These are phyloP conservation scores for Takakia lepidozioides DNA, from an alignment of 225 moss, liverwort and hornwort species.

Conservation along the genomic window DNA sequence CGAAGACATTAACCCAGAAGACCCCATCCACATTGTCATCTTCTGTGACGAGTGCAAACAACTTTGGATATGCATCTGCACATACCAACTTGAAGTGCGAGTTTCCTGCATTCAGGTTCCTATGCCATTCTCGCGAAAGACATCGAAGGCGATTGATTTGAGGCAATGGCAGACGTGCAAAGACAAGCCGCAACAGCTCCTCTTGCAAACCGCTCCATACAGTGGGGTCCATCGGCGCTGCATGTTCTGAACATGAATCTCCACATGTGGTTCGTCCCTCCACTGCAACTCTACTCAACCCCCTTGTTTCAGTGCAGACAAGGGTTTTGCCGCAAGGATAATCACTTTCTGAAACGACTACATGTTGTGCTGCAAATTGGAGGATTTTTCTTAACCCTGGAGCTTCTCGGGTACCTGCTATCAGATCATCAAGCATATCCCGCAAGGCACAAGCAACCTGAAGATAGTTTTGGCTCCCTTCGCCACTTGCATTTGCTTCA, in stretches of 20 bases:
- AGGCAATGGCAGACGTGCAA: too few species aligned
- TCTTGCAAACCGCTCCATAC: not conserved
- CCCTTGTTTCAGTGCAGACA: not conserved
- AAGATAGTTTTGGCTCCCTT: too few species aligned
- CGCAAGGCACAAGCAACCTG: too few species aligned
- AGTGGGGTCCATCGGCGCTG: not conserved
- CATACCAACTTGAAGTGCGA: slow-evolving; percentile 3
- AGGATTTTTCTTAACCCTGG: slow-evolving; percentile 2
- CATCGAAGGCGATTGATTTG: too few species aligned
- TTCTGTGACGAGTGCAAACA: not conserved
- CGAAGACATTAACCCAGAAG: not conserved
- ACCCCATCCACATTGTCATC: not conserved
- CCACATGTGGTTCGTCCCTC: too few species aligned
- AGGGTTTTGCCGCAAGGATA: too few species aligned
- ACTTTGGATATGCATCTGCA: not conserved
- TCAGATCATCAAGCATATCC: slow-evolving; percentile 2
- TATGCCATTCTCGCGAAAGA: too few species aligned
- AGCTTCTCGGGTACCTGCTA: slow-evolving; percentile 4
- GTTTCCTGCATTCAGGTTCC: not conserved
- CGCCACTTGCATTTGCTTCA: not conserved
- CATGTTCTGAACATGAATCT: slow-evolving; percentile 1
- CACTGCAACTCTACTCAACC: not conserved
- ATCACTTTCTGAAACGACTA: not conserved
- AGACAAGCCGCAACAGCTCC: slow-evolving; percentile 2
- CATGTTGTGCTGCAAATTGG: not conserved